Conservation (phyloP, 805 yeast genomes). For the Wickerhamomyces alni region DNA sequence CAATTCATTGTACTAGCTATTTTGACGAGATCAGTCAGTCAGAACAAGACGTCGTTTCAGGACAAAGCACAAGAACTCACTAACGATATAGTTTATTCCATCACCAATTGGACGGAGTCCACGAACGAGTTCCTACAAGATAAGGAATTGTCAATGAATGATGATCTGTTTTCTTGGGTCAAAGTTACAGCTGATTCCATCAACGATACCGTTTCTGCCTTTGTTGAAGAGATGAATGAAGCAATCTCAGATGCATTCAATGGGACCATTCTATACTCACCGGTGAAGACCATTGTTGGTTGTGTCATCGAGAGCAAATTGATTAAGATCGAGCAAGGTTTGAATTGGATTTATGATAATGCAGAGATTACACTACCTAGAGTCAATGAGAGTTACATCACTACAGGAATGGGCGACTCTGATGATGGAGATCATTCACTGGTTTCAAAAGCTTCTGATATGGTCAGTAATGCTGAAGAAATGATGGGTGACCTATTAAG, state of each 20-base stretch:
- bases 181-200: conserved; percentile 48
- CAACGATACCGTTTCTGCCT: conserved; percentile 52
- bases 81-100: conserved; percentile 25
- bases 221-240: conserved; percentile 52
- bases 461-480: conserved; percentile 17
- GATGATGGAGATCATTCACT: conserved; percentile 1
- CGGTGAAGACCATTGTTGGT: conserved; percentile 62
- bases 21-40: conserved; percentile 16
- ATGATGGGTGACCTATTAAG: conserved; percentile 22
- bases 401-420: conserved; percentile 11
- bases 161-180: conserved; percentile 62
- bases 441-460: conserved; percentile 3
- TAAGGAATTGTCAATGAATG: conserved; percentile 51
- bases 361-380: conserved; percentile 55
- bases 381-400: conserved; percentile 30
- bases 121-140: conserved; percentile 49
- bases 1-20: conserved; percentile 45
- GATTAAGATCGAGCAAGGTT: conserved; percentile 56
- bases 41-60: conserved; percentile 11
- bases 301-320: conserved; percentile 79
- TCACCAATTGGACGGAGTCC: conserved; percentile 43
- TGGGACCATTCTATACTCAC: conserved; percentile 56
- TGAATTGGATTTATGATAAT: conserved; percentile 71
- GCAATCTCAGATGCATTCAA: conserved; percentile 58
- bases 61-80: conserved; percentile 8